Base-by-base conservation (phyloP, 352 stramenopile genomes). In the Elongisporangium prolatum region DNA sequence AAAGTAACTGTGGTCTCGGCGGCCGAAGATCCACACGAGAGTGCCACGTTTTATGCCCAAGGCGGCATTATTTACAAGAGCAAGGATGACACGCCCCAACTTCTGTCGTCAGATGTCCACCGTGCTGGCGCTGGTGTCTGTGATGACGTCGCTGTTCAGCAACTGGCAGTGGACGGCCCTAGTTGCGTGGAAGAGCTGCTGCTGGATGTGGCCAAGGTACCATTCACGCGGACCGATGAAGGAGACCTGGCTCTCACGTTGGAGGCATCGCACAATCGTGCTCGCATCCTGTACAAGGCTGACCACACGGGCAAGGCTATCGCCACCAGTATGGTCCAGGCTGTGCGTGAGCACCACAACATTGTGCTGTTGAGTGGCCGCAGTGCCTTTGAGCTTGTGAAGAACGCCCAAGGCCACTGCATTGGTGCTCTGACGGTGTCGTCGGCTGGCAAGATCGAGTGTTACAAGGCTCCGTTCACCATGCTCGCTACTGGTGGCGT, bases 41-140 rank as follows among this genome's bases (percentile, higher is more conserved):
- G 93, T 69, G 97, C 97, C 59, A 98, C 88, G 2, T 98, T 93
- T 63, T 98, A 93, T 77, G 95, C 95, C 4, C 95, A 98, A 65
- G 95, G 95, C 22, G 95, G 95, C 5, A 98, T 98, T 62, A 98
- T 98, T 59, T 98, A 98, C 77, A 92, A 93, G 63, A 78, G 81
- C 28, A 59, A 78, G 24, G 85, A 96, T 58, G 94, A 98, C 68
- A 86, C 88, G 20, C 86, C 92, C 0, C 70, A 81, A 8, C 69
- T 91, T 53, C 68, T 98, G 16, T 91, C 93, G 4, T 77, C 83
- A 0, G 93, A 98, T 64, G 93, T 98, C 13, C 84, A 97, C 60
- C 72, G 82, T 24, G 90, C 92, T 21, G 92, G 92, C 22, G 92
- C 92, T 18, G 90, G 93, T 7, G 72, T 97, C 2, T 98, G 93